A percentile compares a stretch with the other conserved stretches of the same genome.
phyloP scores from a whole-genome alignment of 2,329 filamentous ascomycete species.

The Ophioceras dolichostomum region DNA sequence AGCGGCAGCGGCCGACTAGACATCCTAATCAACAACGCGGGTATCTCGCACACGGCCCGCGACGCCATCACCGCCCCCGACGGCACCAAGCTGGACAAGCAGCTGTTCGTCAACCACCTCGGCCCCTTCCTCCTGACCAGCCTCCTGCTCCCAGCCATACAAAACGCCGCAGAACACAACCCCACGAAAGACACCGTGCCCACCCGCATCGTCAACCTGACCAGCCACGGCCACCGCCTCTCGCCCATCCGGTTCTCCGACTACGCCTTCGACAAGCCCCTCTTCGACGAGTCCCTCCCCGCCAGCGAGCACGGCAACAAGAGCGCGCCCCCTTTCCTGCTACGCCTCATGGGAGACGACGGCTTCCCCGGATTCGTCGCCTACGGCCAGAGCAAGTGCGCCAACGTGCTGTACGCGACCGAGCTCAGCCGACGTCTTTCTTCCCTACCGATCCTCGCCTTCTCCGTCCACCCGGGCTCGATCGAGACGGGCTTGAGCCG shows the following conservation, averaged over 20 bases:
- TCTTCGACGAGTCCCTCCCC: slow-evolving; percentile 19
- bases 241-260: slow-evolving; percentile 28
- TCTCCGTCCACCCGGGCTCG: slow-evolving; percentile 22
- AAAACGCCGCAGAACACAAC: slow-evolving; percentile 16
- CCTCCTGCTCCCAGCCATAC: slow-evolving; percentile 28
- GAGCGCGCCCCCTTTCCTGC: neutral
- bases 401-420: slow-evolving; percentile 28
- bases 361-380: slow-evolving; percentile 20
- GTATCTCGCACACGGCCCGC: slow-evolving; percentile 19
- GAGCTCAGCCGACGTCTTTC: slow-evolving; percentile 19
- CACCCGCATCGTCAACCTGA: slow-evolving; percentile 27
- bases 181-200: slow-evolving; percentile 2
- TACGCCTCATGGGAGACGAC: slow-evolving; percentile 6
- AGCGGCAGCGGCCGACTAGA: slow-evolving; percentile 19
- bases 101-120: slow-evolving; percentile 25
- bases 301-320: slow-evolving; percentile 8
- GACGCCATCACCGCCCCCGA: slow-evolving; percentile 16
- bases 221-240: slow-evolving; percentile 23
- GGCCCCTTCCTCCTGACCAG: slow-evolving; percentile 34
- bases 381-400: slow-evolving; percentile 35
- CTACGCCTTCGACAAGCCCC: slow-evolving; percentile 22
- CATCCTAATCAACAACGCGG: slow-evolving; percentile 30
- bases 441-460: slow-evolving; percentile 14
- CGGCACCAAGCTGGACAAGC: slow-evolving; percentile 14
- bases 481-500: slow-evolving; percentile 15